Base-by-base conservation (phyloP, 2,329 filamentous ascomycete genomes). In the Xylaria sp. region DNA sequence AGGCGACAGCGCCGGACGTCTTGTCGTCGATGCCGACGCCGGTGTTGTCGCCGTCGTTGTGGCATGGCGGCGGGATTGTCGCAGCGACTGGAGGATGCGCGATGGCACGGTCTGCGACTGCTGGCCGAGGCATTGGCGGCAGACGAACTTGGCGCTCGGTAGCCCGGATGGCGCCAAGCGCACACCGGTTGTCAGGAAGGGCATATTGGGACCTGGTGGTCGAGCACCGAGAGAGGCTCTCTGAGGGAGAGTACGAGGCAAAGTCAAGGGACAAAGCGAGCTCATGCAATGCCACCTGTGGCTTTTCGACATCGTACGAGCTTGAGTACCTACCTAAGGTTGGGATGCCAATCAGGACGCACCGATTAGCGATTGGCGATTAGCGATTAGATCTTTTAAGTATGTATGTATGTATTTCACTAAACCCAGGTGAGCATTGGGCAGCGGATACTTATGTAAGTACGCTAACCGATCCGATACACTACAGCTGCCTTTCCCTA, bases 71-170 rank as follows among this genome's bases (percentile, higher is more conserved):
- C 81, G 64, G 39, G 66, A 51, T 39, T 69, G 71, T 66, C 70
- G 72, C 39, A 74, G 67, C 15, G 70, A 69, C 64, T 80, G 80
- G 69, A 84, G 76, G 71, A 84, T 81, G 54, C 77, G 80, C 23
- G 81, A 83, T 54, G 81, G 76, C 73, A 73, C 75, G 31, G 51
- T 34, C 50, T 69, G 71, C n/a, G 75, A 73, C 57, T 76, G 73
- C 25, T 76, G 76, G 34, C 74, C 71, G 69, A 80, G 81, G 77
- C 84, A 87, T 82, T 86, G 85, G 71, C 84, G 84, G 79, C 84
- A 86, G 76, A 82, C 76, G 63, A 85, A 81, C 65, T 82, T 80
- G 39, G 81, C 78, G 34, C 79, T 75, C 39, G 83, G 78, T 23
- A 81, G 77, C 73, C 79, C 80, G 28, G 84, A 72, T 72, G 81